Evolutionary conservation across 2,329 filamentous ascomycete species (phyloP).

Genomic region (Neonectria magnoliae): DNA sequence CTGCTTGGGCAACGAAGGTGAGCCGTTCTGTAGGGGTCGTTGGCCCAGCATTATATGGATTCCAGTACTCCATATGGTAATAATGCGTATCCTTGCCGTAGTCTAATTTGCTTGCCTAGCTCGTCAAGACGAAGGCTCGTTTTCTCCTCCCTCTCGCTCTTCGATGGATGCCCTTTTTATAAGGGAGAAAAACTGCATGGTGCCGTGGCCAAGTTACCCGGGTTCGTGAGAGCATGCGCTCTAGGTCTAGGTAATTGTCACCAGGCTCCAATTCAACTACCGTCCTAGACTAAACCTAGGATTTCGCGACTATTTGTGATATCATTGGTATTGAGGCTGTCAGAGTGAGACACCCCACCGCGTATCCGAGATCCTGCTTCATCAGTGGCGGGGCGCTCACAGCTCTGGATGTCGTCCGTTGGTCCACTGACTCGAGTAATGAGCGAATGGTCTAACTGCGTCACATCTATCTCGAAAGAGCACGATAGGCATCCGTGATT

Average conservation of each 20-base stretch:
- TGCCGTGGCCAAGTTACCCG: background rate
- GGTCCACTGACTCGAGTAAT: background rate
- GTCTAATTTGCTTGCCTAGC: background rate
- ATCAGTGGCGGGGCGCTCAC: background rate
- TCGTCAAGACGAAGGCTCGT: background rate
- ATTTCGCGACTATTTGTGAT: background rate
- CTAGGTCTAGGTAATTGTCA: background rate
- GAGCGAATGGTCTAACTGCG: background rate
- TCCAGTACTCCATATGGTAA: background rate
- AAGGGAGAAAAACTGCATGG: background rate
- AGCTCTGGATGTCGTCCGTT: background rate
- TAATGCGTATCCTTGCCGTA: background rate
- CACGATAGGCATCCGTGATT: background rate
- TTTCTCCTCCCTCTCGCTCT: background rate
- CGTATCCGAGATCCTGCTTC: background rate
- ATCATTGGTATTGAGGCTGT: background rate
- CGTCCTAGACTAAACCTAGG: background rate
- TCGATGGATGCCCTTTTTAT: too few relatives aligned
- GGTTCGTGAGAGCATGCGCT: background rate
- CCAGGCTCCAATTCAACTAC: background rate
- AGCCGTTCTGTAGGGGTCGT: background rate
- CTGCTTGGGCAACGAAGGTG: background rate
- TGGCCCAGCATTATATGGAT: background rate
- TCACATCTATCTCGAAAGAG: slow-evolving; percentile 1
- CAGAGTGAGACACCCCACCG: slow-evolving; percentile 5